These are phyloP conservation scores for Colletotrichum spinosum DNA, from an alignment of 2,329 filamentous ascomycete genomes.

Conservation along the genomic window DNA sequence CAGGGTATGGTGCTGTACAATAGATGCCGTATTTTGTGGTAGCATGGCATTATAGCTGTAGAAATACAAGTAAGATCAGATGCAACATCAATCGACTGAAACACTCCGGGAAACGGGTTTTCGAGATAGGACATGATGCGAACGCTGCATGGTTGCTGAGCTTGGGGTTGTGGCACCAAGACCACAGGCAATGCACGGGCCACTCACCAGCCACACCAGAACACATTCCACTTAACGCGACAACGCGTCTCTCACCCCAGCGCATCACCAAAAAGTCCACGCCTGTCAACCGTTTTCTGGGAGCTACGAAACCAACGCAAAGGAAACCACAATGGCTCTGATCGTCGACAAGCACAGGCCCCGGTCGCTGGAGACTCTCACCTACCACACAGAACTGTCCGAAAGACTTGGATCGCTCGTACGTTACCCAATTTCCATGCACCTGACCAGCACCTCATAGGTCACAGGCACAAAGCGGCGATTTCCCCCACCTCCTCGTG, in stretches of 20 bases:
- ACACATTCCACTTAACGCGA: slow-evolving; percentile 52
- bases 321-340: slow-evolving; percentile 66
- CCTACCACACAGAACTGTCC: slow-evolving; percentile 91
- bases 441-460: slow-evolving; percentile 25
- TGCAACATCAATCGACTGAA: neutral
- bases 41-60: slow-evolving; percentile 5
- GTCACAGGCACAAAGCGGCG: slow-evolving; percentile 89
- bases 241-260: slow-evolving; percentile 42
- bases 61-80: slow-evolving; percentile 7
- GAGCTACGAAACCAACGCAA: slow-evolving; percentile 21
- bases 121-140: neutral
- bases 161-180: neutral
- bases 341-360: slow-evolving; percentile 81
- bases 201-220: slow-evolving; percentile 34
- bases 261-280: slow-evolving; percentile 34
- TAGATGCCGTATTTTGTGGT: slow-evolving; percentile 15
- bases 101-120: neutral
- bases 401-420: slow-evolving; percentile 88
- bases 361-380: slow-evolving; percentile 79
- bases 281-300: neutral
- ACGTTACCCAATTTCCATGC: slow-evolving; percentile 47
- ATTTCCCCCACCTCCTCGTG: slow-evolving; percentile 97
- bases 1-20: slow-evolving; percentile 30
- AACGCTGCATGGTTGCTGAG: neutral
- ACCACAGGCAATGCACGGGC: slow-evolving; percentile 30